phyloP scores from a whole-genome alignment of 805 yeast genomes.

The Wickerhamiella dianesei region DNA sequence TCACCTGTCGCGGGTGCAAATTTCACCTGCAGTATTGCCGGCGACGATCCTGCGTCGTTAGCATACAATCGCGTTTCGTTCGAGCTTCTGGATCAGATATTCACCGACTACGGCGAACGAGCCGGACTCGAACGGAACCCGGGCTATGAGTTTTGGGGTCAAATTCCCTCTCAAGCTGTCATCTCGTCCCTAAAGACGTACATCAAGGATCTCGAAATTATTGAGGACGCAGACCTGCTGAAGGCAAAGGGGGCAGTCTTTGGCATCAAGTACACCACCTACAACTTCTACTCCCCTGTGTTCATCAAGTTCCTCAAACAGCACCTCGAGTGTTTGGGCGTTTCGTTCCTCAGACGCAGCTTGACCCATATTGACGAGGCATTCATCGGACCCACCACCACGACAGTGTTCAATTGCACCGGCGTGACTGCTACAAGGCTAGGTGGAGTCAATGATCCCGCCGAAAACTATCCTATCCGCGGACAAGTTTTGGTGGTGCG shows the following conservation, averaged over 20 bases:
- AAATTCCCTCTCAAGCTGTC: constrained; percentile 33
- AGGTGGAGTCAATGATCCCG: constrained; percentile 51
- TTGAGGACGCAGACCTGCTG: constrained; percentile 28
- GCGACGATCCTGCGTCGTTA: constrained; percentile 38
- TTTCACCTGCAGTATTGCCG: constrained; percentile 43
- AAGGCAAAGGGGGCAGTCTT: constrained; percentile 37
- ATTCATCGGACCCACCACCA: constrained; percentile 21
- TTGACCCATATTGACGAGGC: constrained; percentile 48
- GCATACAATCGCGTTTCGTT: constrained; percentile 47
- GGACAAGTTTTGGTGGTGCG: constrained; percentile 67
- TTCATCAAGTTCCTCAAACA: constrained; percentile 37
- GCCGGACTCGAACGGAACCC: constrained; percentile 43
- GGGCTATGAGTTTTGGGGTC: constrained; percentile 51
- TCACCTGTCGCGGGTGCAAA: constrained; percentile 74
- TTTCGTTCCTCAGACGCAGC: constrained; percentile 35
- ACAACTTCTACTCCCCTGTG: constrained; percentile 62
- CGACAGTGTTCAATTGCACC: constrained; percentile 57
- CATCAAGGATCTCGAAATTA: constrained; percentile 33
- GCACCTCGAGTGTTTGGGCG: constrained; percentile 37
- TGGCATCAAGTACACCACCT: constrained; percentile 45
- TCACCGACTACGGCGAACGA: constrained; percentile 31
- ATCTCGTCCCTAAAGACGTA: constrained; percentile 36
- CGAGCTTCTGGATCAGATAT: constrained; percentile 32
- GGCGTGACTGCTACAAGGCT: constrained; percentile 56
- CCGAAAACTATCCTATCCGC: constrained; percentile 50